Evolutionary conservation across 2,329 filamentous ascomycete species (phyloP), one percentile per base, ranked within the genome.

Genomic region (Diaporthe ilicicola): DNA sequence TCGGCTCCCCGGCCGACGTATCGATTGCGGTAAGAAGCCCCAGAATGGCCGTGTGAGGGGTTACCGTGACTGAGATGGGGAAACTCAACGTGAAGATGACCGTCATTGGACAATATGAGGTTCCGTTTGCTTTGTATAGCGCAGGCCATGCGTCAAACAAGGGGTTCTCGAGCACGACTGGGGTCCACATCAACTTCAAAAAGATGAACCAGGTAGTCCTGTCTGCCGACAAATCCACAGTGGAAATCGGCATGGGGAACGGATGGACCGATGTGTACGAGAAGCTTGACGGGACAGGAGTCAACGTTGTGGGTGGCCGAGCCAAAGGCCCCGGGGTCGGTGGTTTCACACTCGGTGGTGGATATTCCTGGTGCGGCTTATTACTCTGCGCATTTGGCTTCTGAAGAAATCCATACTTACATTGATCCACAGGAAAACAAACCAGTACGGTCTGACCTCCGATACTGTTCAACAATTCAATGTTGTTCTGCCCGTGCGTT

Each of bases 301-400:
- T 72, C 27, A 78, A 76, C 27, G 75, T 78, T 4, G 76, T 77
- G 1, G 77, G 77, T 13, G 77, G 77, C 10, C 54, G 77, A 32
- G 74, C 76, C 6, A 64, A 69, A 3, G 77, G 76, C 9, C 76
- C 76, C 0, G 77, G 74, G 4, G 73, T 78, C 0, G 77, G 76
- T 13, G 77, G 77, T 0, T 75, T 77, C 32, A 77, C 74, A 3
- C 71, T 78, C 5, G 77, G 76, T n/a, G 76, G 77, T 3, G 77
- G 77, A 1, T 78, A 73, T 54, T 77, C 76, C 1, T 78, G 77
- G 77, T 76, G 27, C 42, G 72, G 37, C 10, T 13, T 7, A 42
- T 15, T 5, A 37, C 7, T 46, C 9, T 46, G 1, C 17, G n/a
- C 1, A n/a, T 27, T 0, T 15, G 9, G 13, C 2, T 34, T 39